Conservation (phyloP, 2,329 filamentous ascomycete species). For the Trichoderma sp. region DNA sequence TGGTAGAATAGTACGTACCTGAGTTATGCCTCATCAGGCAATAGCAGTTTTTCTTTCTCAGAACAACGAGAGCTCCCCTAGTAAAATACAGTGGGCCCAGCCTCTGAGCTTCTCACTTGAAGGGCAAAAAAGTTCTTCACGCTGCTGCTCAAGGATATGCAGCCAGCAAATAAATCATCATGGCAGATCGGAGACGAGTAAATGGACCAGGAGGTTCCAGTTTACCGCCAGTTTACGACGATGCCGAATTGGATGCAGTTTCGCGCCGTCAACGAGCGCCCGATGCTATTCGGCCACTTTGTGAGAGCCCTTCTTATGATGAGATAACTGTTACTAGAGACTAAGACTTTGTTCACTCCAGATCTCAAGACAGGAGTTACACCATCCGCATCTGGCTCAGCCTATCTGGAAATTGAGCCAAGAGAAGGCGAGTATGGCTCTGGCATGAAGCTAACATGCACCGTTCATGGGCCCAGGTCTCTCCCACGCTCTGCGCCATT, state of each 20-base stretch:
- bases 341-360: slow-evolving; percentile 36
- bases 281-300: slow-evolving; percentile 79
- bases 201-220: slow-evolving; percentile 84
- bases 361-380: slow-evolving; percentile 90
- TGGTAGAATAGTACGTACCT: neutral
- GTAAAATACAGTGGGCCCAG: neutral
- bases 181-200: slow-evolving; percentile 84
- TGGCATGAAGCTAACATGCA: slow-evolving; percentile 87
- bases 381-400: slow-evolving; percentile 89
- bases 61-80: neutral
- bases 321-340: neutral
- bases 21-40: neutral
- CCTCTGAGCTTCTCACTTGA: slow-evolving; percentile 4
- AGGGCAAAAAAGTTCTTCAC: slow-evolving; percentile 1
- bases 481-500: slow-evolving; percentile 88
- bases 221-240: slow-evolving; percentile 67
- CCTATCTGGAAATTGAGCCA: slow-evolving; percentile 71
- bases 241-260: slow-evolving; percentile 43
- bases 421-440: slow-evolving; percentile 50
- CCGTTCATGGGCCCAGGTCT: slow-evolving; percentile 88
- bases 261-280: slow-evolving; percentile 55
- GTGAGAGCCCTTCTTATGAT: slow-evolving; percentile 49
- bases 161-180: slow-evolving; percentile 33
- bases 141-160: neutral
- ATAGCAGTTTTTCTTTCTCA: neutral